Evolutionary conservation across 768 basidiomycete genomes (phyloP), one percentile per base, ranked within the genome.

Genomic region (Fistulinella prunicolor): DNA sequence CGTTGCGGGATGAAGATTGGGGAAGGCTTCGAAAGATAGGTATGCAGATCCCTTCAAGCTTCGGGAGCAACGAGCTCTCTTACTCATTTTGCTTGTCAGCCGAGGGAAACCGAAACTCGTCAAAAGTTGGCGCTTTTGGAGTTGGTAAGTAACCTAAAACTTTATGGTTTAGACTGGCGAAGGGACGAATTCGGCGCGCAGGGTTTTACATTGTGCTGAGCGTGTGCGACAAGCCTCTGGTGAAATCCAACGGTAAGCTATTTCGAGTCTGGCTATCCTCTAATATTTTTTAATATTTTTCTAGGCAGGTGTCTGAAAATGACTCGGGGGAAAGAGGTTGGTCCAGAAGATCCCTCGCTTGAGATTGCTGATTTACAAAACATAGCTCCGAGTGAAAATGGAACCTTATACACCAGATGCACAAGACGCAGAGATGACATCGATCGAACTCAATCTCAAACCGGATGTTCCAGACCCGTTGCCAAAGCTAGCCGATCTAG

Each of bases 401-500:
- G 38, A 20, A 23, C 47, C 51, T 23, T 55, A 26, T 26, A 52
- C 4, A 32, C 4, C 13, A 49, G 30, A 32, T 9, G 30, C 7
- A 32, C 30, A 32, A 30, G 23, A 38, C 2, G 42, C 42, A 4
- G 47, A 38, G 16, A 37, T 42, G 35, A 38, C 14, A 6, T 28
- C 37, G 9, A n/a, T 38, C 6, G 23, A 43, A 34, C 49, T 50
- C 22, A 41, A 23, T 2, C 26, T 35, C 5, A 30, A 29, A n/a
- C 66, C 76, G 10, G 70, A 75, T 41, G 70, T 71, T 1, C 42
- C 30, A n/a, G 17, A 22, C n/a, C 62, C 72, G 0, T 61, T 79
- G 40, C 73, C 72, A 0, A 73, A 72, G 30, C 66, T 68, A 19
- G 68, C 76, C 19, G 76, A 79, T 42, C 65, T 81, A 42, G 67